Conservation (phyloP, 139 green algal species). For the Raphidocelis subcapitata region DNA sequence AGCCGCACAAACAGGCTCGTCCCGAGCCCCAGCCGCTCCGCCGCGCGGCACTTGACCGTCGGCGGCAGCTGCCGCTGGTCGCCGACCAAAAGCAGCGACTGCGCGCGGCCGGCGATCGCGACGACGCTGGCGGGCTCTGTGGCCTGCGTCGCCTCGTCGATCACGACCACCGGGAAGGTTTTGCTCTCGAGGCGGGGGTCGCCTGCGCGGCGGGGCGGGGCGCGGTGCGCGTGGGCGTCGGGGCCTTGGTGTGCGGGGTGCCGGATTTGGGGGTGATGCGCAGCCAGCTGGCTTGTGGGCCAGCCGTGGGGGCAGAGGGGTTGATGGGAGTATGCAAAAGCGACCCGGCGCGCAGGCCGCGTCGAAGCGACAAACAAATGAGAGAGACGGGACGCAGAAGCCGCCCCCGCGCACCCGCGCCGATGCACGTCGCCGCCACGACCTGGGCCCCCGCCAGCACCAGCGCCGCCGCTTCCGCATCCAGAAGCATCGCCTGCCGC, state of each 20-base stretch:
- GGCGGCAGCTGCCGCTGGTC: constrained; percentile 89
- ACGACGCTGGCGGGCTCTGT: constrained; percentile 84
- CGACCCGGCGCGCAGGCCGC: too few species aligned
- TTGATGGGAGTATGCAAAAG: too few species aligned
- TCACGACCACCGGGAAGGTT: constrained; percentile 39
- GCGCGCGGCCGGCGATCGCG: constrained; percentile 56
- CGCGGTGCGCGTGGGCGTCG: too few species aligned
- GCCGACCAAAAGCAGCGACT: constrained; percentile 84
- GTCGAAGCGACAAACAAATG: background rate
- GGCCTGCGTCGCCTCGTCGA: constrained; percentile 79
- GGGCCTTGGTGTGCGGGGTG: too few species aligned
- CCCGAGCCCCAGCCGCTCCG: constrained; percentile 46
- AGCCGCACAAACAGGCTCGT: constrained; percentile 67
- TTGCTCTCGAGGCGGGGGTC: constrained; percentile 30
- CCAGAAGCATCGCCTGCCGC: constrained; percentile 38
- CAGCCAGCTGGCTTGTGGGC: too few species aligned
- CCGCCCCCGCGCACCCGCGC: constrained; percentile 14
- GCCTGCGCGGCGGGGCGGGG: constrained; percentile 23
- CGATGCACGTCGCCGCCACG: constrained; percentile 51
- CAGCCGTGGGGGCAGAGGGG: too few species aligned
- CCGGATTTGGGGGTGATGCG: too few species aligned
- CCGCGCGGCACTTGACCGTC: constrained; percentile 71
- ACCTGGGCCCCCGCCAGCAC: constrained; percentile 51
- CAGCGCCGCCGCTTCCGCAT: constrained; percentile 43
- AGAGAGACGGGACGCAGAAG: background rate